Evolutionary conservation across 2,329 filamentous ascomycete genomes (phyloP).

Genomic region (Paecilomyces formosus): DNA sequence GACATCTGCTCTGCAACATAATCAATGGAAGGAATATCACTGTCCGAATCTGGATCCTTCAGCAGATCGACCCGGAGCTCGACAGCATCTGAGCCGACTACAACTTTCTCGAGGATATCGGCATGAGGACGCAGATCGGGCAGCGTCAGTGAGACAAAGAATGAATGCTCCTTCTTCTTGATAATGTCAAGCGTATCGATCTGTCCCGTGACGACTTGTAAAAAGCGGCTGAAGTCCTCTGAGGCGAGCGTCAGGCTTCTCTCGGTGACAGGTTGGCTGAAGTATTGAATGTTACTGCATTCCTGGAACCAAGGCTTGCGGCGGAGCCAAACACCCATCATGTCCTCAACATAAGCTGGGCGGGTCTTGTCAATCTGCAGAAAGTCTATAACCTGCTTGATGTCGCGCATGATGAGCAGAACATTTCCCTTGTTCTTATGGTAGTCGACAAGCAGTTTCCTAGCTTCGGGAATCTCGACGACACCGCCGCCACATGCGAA

Average conservation of each 20-base stretch:
- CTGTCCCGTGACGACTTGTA: slow-evolving; percentile 61
- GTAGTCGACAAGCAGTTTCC: slow-evolving; percentile 66
- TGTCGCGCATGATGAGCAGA: slow-evolving; percentile 78
- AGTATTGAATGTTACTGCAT: slow-evolving; percentile 92
- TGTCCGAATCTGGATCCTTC: slow-evolving; percentile 56
- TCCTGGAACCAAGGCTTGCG: slow-evolving; percentile 84
- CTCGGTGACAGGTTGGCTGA: slow-evolving; percentile 61
- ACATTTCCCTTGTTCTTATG: slow-evolving; percentile 73
- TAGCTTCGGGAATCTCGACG: slow-evolving; percentile 75
- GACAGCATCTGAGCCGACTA: slow-evolving; percentile 83
- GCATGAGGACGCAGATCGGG: slow-evolving; percentile 61
- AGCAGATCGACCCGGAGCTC: slow-evolving; percentile 91
- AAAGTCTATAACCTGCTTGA: slow-evolving; percentile 81
- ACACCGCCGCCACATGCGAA: slow-evolving; percentile 93
- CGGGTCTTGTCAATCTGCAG: slow-evolving; percentile 81
- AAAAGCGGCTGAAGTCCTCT: slow-evolving; percentile 66
- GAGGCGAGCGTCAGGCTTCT: slow-evolving; percentile 47
- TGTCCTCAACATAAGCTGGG: slow-evolving; percentile 87
- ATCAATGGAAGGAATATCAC: slow-evolving; percentile 57
- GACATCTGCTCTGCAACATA: slow-evolving; percentile 78
- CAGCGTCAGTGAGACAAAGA: slow-evolving; percentile 87
- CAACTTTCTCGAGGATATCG: slow-evolving; percentile 61
- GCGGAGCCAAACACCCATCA: slow-evolving; percentile 81
- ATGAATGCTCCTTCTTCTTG: slow-evolving; percentile 63
- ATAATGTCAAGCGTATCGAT: slow-evolving; percentile 48